Conservation (phyloP, 352 stramenopile genomes). For the Phytophthora tubulina region DNA sequence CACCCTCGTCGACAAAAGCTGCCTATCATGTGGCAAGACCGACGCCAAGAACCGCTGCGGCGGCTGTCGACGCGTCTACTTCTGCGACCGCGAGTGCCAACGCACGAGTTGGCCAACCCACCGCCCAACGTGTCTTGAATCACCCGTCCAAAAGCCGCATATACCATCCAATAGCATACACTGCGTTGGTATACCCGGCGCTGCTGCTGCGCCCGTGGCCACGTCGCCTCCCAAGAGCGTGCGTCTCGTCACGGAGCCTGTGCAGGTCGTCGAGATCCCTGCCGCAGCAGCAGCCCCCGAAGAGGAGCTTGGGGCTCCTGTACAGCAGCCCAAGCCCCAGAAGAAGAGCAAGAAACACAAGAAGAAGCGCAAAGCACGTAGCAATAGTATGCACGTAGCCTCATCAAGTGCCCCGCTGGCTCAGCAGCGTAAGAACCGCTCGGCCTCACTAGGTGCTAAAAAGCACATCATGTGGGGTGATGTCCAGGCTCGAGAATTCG, state of each 20-base stretch:
- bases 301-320: background rate
- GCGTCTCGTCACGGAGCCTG: conserved; percentile 51
- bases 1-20: conserved; percentile 31
- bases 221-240: conserved; percentile 51
- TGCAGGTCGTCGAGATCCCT: conserved; percentile 52
- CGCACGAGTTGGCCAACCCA: conserved; percentile 68
- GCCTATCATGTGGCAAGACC: conserved; percentile 53
- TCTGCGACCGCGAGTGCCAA: conserved; percentile 84
- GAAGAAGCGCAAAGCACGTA: conserved; percentile 76
- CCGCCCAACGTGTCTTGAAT: conserved; percentile 50
- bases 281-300: conserved; percentile 24
- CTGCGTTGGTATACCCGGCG: conserved; percentile 36
- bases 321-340: conserved; percentile 33
- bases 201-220: conserved; percentile 25
- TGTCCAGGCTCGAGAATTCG: conserved; percentile 78
- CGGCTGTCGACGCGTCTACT: conserved; percentile 74
- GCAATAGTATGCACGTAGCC: conserved; percentile 70
- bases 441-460: conserved; percentile 62
- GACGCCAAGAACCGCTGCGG: conserved; percentile 80
- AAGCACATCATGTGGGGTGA: conserved; percentile 86
- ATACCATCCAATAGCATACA: conserved; percentile 34
- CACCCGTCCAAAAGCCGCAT: conserved; percentile 5
- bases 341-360: conserved; percentile 85
- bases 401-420: conserved; percentile 31
- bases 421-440: conserved; percentile 63